Conservation (phyloP, 495 filamentous ascomycete genomes). For the Aspergillus nidulans region DNA sequence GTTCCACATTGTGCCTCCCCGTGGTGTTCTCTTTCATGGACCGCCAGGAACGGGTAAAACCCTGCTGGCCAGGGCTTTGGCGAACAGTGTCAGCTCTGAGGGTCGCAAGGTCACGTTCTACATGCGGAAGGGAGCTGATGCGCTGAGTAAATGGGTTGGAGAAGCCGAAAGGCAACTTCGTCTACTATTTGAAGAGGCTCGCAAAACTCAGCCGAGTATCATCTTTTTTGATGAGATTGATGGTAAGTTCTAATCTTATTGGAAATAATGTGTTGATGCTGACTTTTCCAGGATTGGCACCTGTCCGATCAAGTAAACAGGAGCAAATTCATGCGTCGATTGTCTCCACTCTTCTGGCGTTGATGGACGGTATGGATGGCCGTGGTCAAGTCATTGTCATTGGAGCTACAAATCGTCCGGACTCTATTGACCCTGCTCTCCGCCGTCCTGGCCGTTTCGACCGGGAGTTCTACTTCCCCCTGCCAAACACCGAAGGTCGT, state of each 20-base stretch:
- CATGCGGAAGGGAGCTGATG: conserved; percentile 98
- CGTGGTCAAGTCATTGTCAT: conserved; percentile 98
- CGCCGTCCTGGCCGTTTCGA: conserved; percentile 96
- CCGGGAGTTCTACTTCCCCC: conserved; percentile 94
- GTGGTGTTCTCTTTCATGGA: conserved; percentile 94
- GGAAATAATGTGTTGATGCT: background rate
- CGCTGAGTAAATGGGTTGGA: conserved; percentile 97
- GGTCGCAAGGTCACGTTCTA: conserved; percentile 96
- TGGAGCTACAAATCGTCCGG: conserved; percentile 93
- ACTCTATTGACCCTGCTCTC: conserved; percentile 96
- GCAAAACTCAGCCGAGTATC: conserved; percentile 92
- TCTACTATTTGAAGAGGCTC: conserved; percentile 90
- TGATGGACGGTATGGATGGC: conserved; percentile 99
- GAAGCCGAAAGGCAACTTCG: conserved; percentile 94
- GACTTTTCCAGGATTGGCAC: conserved; percentile 59
- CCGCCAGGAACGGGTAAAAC: conserved; percentile 98
- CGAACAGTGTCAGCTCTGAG: conserved; percentile 72
- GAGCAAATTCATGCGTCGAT: conserved; percentile 99
- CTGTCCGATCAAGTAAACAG: conserved; percentile 93
- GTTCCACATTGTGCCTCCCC: conserved; percentile 87
- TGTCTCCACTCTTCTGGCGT: conserved; percentile 85
- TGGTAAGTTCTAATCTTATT: conserved; percentile 45
- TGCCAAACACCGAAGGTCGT: conserved; percentile 74
- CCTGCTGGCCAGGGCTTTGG: conserved; percentile 82
- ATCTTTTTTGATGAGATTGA: conserved; percentile 99